phyloP scores from a whole-genome alignment of 352 stramenopile genomes.

The Globisporangium lucens region DNA sequence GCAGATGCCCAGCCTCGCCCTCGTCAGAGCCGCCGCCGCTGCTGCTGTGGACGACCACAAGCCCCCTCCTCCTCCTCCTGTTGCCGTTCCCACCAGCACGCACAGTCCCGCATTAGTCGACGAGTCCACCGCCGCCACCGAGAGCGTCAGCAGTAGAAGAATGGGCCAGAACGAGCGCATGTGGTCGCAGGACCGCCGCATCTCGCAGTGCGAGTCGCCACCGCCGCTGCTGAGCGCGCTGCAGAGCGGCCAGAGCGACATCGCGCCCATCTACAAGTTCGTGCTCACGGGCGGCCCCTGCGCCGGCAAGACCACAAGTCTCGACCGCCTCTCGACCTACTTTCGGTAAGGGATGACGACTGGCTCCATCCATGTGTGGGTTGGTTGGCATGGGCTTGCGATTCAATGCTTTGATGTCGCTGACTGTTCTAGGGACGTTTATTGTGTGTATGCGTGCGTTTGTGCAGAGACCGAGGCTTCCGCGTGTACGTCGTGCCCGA shows the following conservation, averaged over 20 bases:
- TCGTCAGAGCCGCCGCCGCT: not conserved
- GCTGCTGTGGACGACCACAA: constrained; percentile 6
- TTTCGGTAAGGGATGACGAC: constrained; percentile 38
- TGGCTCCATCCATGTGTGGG: not conserved
- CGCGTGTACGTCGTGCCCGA: constrained; percentile 95
- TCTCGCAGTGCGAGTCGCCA: constrained; percentile 33
- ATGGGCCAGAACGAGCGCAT: constrained; percentile 36
- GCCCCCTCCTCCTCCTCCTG: constrained; percentile 20
- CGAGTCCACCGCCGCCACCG: not conserved
- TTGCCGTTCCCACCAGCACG: constrained; percentile 1
- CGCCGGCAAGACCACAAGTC: constrained; percentile 94
- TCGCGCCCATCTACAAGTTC: constrained; percentile 89
- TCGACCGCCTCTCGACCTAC: constrained; percentile 90
- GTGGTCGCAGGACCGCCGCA: constrained; percentile 55
- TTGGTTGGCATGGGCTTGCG: not conserved
- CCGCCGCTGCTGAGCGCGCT: constrained; percentile 65
- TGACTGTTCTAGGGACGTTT: not conserved
- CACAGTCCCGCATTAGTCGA: not conserved
- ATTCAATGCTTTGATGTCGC: not conserved
- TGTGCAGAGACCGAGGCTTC: constrained; percentile 86
- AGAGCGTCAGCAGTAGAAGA: constrained; percentile 2
- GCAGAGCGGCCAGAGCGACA: constrained; percentile 61
- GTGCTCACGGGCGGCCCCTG: constrained; percentile 94
- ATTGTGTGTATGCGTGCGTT: not conserved
- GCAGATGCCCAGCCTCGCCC: not conserved